A percentile compares a stretch with the other conserved stretches of the same genome.
Conservation (phyloP, 139 green algal species). For the Chlamydomonas schloesseri region DNA sequence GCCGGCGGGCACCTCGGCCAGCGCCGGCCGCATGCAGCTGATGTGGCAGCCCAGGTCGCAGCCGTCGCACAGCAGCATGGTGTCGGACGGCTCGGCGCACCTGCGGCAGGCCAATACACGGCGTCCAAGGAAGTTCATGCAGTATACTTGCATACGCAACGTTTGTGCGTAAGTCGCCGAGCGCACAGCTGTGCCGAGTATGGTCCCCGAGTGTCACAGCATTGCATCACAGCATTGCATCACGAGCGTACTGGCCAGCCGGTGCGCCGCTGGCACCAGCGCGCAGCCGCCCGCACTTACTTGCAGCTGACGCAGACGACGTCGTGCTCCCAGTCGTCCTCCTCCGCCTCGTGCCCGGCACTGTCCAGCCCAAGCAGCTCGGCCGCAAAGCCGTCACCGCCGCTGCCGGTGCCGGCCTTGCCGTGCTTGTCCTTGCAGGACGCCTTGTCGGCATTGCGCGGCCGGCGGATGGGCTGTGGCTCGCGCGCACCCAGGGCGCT, state of each 20-base stretch:
- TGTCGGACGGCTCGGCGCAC: conserved; percentile 44
- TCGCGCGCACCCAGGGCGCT: conserved; percentile 41
- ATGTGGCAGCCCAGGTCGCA: conserved; percentile 68
- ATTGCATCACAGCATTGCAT: too few relatives aligned
- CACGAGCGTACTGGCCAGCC: too few relatives aligned
- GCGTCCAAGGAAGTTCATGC: too few relatives aligned
- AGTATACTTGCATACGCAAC: too few relatives aligned
- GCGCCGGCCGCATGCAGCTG: conserved; percentile 50
- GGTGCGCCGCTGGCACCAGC: too few relatives aligned
- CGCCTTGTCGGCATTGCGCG: not conserved
- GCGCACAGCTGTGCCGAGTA: too few relatives aligned
- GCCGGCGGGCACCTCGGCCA: conserved; percentile 39
- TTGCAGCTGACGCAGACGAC: not conserved
- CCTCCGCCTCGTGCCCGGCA: not conserved
- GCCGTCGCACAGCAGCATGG: conserved; percentile 71
- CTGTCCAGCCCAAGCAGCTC: not conserved
- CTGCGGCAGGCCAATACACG: too few relatives aligned
- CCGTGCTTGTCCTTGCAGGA: not conserved
- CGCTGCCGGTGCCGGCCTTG: not conserved
- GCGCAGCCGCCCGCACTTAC: too few relatives aligned
- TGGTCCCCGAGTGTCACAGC: too few relatives aligned
- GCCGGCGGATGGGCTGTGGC: conserved; percentile 42
- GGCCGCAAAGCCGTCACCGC: not conserved
- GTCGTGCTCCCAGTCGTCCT: not conserved
- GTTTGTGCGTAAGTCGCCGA: too few relatives aligned